These are phyloP conservation scores for Casuarina equisetifolia DNA, from an alignment of 306 rosid species.

Conservation along the genomic window DNA sequence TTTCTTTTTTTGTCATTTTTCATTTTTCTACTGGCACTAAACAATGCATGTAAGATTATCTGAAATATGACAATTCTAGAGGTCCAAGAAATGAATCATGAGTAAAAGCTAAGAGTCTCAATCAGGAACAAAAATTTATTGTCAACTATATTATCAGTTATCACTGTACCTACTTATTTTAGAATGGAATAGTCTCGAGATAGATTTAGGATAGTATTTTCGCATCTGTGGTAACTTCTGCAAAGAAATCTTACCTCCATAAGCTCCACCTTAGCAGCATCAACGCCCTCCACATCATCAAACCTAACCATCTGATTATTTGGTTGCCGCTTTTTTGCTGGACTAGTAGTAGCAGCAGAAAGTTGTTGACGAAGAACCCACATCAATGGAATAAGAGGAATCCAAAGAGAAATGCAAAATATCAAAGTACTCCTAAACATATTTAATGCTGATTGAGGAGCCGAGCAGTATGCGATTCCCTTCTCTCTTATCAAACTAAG, in stretches of 20 bases:
- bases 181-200: not conserved
- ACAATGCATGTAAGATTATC: no score
- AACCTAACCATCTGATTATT: constrained; percentile 71
- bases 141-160: not conserved
- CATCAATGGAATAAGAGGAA: constrained; percentile 92
- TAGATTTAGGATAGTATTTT: not conserved
- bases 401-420: constrained; percentile 78
- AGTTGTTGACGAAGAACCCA: constrained; percentile 96
- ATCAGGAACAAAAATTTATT: not conserved
- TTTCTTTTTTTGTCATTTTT: not conserved
- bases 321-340: constrained; percentile 74
- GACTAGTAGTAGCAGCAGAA: constrained; percentile 83
- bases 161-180: not conserved
- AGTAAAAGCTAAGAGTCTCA: not conserved
- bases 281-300: constrained; percentile 96
- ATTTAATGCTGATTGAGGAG: constrained; percentile 79
- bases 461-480: constrained; percentile 77
- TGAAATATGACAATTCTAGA: not conserved
- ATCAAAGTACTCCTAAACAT: constrained; percentile 77
- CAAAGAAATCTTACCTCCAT: constrained; percentile 69
- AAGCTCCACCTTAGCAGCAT: constrained; percentile 87
- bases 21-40: no score
- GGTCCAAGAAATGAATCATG: not conserved
- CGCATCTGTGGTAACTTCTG: constrained; percentile 1
- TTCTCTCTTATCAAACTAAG: constrained; percentile 81